These are phyloP conservation scores for Diplodia corticola DNA, from an alignment of 2,329 filamentous ascomycete species.

Conservation along the genomic window DNA sequence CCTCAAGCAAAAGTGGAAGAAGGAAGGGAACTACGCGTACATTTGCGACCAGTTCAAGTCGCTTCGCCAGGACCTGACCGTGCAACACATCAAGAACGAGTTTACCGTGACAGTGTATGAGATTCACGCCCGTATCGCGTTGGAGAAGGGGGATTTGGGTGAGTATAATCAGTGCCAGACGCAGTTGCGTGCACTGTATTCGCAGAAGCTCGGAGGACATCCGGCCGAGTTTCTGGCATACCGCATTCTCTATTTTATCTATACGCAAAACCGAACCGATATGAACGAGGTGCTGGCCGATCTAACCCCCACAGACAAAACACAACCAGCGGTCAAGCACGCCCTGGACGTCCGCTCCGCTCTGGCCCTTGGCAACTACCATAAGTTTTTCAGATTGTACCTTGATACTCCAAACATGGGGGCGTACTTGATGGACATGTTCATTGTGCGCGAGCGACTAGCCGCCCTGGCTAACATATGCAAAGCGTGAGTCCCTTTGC, in stretches of 20 bases:
- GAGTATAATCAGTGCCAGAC: constrained; percentile 99
- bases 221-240: constrained; percentile 97
- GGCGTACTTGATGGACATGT: constrained; percentile 98
- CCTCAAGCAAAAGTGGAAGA: constrained; percentile 91
- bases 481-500: constrained; percentile 71
- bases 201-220: constrained; percentile 81
- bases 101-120: constrained; percentile 98
- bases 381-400: constrained; percentile 96
- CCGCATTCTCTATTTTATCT: constrained; percentile 99
- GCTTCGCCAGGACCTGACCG: constrained; percentile 93
- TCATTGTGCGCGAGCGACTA: constrained; percentile 89
- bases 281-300: constrained; percentile 98
- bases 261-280: constrained; percentile 96
- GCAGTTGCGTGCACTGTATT: constrained; percentile 89
- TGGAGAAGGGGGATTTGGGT: constrained; percentile 99
- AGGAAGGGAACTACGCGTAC: constrained; percentile 91
- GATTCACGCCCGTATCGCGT: constrained; percentile 92
- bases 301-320: constrained; percentile 97
- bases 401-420: constrained; percentile 95
- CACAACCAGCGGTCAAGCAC: constrained; percentile 80
- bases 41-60: constrained; percentile 99
- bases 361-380: constrained; percentile 90
- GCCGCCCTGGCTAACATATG: constrained; percentile 88
- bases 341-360: constrained; percentile 89
- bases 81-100: constrained; percentile 94